Evolutionary conservation across 768 basidiomycete species (phyloP).

Genomic region (Lenzites betulinus): DNA sequence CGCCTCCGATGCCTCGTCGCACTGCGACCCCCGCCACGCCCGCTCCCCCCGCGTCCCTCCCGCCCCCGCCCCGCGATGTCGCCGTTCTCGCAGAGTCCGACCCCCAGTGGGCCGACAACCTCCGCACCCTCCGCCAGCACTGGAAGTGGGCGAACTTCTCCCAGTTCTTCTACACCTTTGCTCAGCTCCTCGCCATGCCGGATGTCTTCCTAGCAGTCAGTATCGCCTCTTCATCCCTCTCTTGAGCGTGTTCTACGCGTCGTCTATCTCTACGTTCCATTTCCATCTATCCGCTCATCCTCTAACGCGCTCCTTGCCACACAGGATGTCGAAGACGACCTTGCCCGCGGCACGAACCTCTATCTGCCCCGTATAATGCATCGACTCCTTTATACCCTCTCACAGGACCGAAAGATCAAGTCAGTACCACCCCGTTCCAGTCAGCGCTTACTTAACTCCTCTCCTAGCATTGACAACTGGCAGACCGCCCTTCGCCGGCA

Average conservation of each 20-base stretch:
- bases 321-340: slow-evolving; percentile 81
- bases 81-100: slow-evolving; percentile 21
- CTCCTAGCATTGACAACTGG: slow-evolving; percentile 70
- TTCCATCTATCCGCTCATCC: background rate
- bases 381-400: slow-evolving; percentile 69
- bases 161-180: slow-evolving; percentile 89
- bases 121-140: slow-evolving; percentile 64
- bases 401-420: slow-evolving; percentile 81
- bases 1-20: slow-evolving; percentile 38
- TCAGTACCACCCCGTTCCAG: slow-evolving; percentile 39
- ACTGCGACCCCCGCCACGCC: slow-evolving; percentile 30
- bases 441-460: slow-evolving; percentile 24
- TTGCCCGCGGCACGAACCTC: slow-evolving; percentile 56
- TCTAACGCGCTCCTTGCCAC: slow-evolving; percentile 19
- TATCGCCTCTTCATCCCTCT: slow-evolving; percentile 12
- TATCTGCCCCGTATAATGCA: slow-evolving; percentile 76
- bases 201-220: slow-evolving; percentile 70
- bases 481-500: slow-evolving; percentile 76
- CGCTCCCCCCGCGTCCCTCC: slow-evolving; percentile 25
- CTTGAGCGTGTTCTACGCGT: slow-evolving; percentile 10
- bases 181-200: slow-evolving; percentile 65
- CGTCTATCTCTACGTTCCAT: background rate
- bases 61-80: slow-evolving; percentile 23
- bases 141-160: slow-evolving; percentile 94
- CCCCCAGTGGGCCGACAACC: slow-evolving; percentile 35